Percentiles rank a stretch among this genome's conserved stretches.
These are phyloP conservation scores for Proliferodiscus dingleyae DNA, from an alignment of 2,329 filamentous ascomycete genomes.

Conservation along the genomic window DNA sequence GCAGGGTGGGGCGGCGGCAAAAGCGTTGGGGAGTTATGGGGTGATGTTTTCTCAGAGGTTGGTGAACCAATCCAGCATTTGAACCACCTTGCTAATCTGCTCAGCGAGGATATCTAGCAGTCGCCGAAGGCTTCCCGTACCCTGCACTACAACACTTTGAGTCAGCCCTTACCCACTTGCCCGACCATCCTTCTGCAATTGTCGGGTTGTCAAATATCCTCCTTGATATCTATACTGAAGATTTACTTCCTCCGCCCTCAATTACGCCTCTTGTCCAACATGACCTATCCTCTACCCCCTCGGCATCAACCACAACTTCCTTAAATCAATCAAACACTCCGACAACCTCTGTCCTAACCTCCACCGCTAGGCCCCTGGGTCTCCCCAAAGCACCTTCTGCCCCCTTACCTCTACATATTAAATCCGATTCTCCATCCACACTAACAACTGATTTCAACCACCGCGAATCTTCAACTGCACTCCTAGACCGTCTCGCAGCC, in stretches of 20 bases:
- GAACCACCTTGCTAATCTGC: slow-evolving; percentile 2
- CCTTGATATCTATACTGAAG: slow-evolving; percentile 75
- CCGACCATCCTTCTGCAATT: slow-evolving; percentile 75
- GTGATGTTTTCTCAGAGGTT: slow-evolving; percentile 78
- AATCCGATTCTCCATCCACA: slow-evolving; percentile 22
- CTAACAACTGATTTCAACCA: slow-evolving; percentile 1
- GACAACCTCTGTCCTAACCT: slow-evolving; percentile 11
- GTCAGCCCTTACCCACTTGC: slow-evolving; percentile 70
- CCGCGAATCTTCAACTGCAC: slow-evolving; percentile 19
- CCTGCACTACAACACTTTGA: slow-evolving; percentile 76
- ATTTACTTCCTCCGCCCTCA: slow-evolving; percentile 55
- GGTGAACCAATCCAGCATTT: slow-evolving; percentile 31
- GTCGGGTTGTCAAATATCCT: slow-evolving; percentile 81
- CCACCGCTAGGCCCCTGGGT: slow-evolving; percentile 30
- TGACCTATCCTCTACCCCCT: slow-evolving; percentile 19
- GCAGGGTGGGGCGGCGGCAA: slow-evolving; percentile 75
- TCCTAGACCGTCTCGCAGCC: slow-evolving; percentile 71
- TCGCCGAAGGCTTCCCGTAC: slow-evolving; percentile 43
- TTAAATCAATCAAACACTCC: slow-evolving; percentile 10
- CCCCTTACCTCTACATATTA: slow-evolving; percentile 26
- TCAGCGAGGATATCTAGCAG: slow-evolving; percentile 30
- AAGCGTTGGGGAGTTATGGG: slow-evolving; percentile 79
- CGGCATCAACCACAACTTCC: slow-evolving; percentile 23
- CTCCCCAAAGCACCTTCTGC: slow-evolving; percentile 23
- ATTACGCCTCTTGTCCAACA: slow-evolving; percentile 31